phyloP scores from a whole-genome alignment of 768 basidiomycete genomes.

The Suillus paluster region DNA sequence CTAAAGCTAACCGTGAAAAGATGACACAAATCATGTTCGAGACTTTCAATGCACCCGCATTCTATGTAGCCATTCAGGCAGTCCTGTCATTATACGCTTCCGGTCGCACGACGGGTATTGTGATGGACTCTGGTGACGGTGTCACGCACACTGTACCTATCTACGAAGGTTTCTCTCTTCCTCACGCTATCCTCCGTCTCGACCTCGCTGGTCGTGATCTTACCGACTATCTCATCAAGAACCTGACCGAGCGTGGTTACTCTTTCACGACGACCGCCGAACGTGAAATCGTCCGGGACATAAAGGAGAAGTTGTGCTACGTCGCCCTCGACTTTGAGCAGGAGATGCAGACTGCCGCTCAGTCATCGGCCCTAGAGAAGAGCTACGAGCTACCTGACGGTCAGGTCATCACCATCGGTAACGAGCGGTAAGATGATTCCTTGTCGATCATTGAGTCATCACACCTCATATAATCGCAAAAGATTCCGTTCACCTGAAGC shows the following conservation, averaged over 20 bases:
- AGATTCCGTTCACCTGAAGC: conserved; percentile 63
- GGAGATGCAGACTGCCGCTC: conserved; percentile 89
- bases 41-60: conserved; percentile 76
- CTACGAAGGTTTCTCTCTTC: conserved; percentile 92
- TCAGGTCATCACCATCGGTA: conserved; percentile 88
- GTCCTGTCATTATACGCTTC: conserved; percentile 86
- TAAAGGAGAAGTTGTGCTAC: conserved; percentile 94
- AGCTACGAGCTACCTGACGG: conserved; percentile 92
- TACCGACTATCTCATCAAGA: conserved; percentile 83
- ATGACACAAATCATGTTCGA: conserved; percentile 85
- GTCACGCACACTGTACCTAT: conserved; percentile 96
- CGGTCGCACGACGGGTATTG: conserved; percentile 93
- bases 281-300: conserved; percentile 93
- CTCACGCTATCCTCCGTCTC: conserved; percentile 91
- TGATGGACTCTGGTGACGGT: conserved; percentile 96
- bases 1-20: conserved; percentile 74
- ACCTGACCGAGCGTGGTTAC: conserved; percentile 90
- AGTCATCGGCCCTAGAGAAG: conserved; percentile 90
- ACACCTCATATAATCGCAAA: background rate
- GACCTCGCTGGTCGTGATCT: conserved; percentile 94
- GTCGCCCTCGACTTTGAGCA: conserved; percentile 95
- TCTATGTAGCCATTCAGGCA: conserved; percentile 77
- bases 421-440: conserved; percentile 51
- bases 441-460: background rate
- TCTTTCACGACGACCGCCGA: conserved; percentile 95